Conservation (phyloP, 148 eudicot genomes). For the Cornus florida region DNA sequence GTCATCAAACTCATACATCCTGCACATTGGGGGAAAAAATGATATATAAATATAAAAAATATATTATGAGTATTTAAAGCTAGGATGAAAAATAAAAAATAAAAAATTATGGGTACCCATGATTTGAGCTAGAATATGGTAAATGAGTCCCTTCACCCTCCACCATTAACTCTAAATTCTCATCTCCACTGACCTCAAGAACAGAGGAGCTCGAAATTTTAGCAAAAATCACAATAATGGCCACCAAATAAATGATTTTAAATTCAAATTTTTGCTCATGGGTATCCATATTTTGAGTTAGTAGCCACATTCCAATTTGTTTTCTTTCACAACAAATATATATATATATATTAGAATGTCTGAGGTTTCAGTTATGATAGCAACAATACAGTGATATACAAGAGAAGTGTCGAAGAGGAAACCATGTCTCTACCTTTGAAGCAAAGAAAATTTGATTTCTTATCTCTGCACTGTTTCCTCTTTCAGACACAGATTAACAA, state of each 20-base stretch:
- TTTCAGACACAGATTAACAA: not conserved
- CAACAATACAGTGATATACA: constrained; percentile 11
- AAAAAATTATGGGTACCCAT: not conserved
- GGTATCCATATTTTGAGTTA: constrained; percentile 16
- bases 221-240: constrained; percentile 13
- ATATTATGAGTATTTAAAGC: too few relatives aligned
- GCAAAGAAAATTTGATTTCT: constrained; percentile 25
- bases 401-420: constrained; percentile 23
- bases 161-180: constrained; percentile 6
- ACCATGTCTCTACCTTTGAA: constrained; percentile 29
- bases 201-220: not conserved
- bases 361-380: not conserved
- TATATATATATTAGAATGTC: not conserved
- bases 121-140: constrained; percentile 5
- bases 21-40: not conserved
- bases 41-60: not conserved
- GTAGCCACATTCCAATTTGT: not conserved
- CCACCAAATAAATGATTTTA: constrained; percentile 6
- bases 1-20: constrained; percentile 21
- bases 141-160: not conserved
- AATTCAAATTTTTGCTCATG: not conserved
- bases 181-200: constrained; percentile 13
- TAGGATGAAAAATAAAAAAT: too few relatives aligned
- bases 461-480: not conserved
- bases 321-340: not conserved